Conservation (phyloP, 768 basidiomycete genomes). For the Cystobasidium onofrii region DNA sequence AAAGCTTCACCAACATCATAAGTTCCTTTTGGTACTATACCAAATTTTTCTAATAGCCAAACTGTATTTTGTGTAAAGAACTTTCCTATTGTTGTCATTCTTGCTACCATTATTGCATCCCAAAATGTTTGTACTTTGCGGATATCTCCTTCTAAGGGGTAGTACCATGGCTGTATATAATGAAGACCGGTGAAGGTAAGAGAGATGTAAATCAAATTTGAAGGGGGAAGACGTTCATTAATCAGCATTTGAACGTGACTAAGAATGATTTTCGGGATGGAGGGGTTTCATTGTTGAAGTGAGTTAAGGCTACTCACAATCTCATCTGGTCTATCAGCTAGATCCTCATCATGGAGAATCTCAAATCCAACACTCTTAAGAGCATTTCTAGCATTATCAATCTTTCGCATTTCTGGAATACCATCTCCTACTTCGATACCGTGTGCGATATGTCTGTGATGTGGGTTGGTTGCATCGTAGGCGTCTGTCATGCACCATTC, state of each 20-base stretch:
- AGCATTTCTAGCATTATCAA: conserved; percentile 63
- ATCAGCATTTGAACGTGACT: too few species aligned
- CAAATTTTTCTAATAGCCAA: conserved; percentile 64
- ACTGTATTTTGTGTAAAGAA: conserved; percentile 73
- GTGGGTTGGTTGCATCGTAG: conserved; percentile 76
- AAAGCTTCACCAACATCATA: conserved; percentile 78
- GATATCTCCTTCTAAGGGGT: conserved; percentile 90
- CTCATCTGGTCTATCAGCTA: conserved; percentile 70
- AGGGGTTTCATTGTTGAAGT: too few species aligned
- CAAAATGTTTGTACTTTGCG: conserved; percentile 83
- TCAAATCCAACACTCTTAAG: conserved; percentile 74
- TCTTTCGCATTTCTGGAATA: conserved; percentile 90
- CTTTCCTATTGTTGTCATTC: conserved; percentile 80
- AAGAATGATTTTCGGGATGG: too few species aligned
- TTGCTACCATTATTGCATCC: conserved; percentile 81
- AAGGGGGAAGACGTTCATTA: too few species aligned
- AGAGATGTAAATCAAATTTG: neutral
- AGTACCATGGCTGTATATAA: conserved; percentile 88
- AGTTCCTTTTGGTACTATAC: conserved; percentile 85
- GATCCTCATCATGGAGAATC: conserved; percentile 83
- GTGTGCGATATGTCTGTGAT: conserved; percentile 84
- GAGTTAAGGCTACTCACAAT: conserved; percentile 49
- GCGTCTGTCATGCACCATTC: conserved; percentile 98
- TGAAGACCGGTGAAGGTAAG: conserved; percentile 24
- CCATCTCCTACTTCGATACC: conserved; percentile 66